Conservation (phyloP, 2,329 filamentous ascomycete species). For the Paecilomyces variotii region DNA sequence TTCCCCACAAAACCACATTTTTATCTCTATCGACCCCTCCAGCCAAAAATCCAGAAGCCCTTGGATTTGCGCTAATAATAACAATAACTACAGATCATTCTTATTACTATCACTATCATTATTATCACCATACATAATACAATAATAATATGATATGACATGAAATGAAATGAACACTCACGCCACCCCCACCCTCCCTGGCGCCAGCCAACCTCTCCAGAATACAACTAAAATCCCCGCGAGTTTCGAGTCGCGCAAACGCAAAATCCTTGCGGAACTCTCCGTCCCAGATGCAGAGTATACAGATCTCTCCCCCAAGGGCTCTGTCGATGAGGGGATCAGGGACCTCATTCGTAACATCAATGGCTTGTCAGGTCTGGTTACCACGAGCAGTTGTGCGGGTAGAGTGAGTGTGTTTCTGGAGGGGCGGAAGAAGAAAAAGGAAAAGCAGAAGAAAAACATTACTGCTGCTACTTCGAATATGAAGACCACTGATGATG, state of each 20-base stretch:
- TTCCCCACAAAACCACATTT: neutral
- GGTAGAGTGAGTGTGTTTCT: slow-evolving; percentile 82
- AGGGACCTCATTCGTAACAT: slow-evolving; percentile 68
- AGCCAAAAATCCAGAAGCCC: neutral
- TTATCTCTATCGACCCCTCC: neutral
- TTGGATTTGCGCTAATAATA: no score
- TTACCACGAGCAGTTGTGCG: slow-evolving; percentile 90
- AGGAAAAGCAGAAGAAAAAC: neutral
- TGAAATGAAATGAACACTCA: neutral
- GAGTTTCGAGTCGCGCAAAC: slow-evolving; percentile 56
- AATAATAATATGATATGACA: neutral
- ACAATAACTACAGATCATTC: no score
- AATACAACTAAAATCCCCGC: slow-evolving; percentile 13
- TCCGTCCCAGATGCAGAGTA: slow-evolving; percentile 62
- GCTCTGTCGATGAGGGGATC: slow-evolving; percentile 72
- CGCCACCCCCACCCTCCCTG: neutral
- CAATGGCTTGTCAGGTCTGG: slow-evolving; percentile 65
- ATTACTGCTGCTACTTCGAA: neutral
- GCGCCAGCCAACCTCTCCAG: neutral
- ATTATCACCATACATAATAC: no score
- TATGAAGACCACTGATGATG: slow-evolving; percentile 1
- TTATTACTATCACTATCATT: no score
- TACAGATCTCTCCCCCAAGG: slow-evolving; percentile 80
- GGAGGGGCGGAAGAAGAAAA: slow-evolving; percentile 56
- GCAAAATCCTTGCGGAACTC: slow-evolving; percentile 63